These are phyloP conservation scores for Suillus weaverae DNA, from an alignment of 768 basidiomycete species.

Conservation along the genomic window DNA sequence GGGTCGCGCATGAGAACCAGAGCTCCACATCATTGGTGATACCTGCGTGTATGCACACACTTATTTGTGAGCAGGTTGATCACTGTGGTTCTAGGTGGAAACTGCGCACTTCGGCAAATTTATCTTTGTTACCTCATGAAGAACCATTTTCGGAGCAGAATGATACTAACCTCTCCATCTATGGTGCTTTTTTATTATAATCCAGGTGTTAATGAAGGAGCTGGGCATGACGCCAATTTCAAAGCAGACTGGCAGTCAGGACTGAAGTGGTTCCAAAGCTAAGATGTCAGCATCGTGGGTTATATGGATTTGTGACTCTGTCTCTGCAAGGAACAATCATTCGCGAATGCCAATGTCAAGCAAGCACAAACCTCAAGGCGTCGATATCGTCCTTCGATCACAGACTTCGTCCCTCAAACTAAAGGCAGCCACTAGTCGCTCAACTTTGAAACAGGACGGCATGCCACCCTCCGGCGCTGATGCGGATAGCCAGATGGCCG, in stretches of 20 bases:
- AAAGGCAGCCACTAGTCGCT: not conserved
- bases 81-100: not conserved
- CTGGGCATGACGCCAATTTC: not conserved
- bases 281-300: not conserved
- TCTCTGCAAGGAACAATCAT: not conserved
- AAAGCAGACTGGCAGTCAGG: not conserved
- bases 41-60: not conserved
- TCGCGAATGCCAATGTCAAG: not conserved
- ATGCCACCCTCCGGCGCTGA: not conserved
- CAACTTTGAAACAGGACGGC: not conserved
- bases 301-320: not conserved
- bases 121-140: not conserved
- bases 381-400: not conserved
- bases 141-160: not conserved
- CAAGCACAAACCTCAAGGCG: not conserved
- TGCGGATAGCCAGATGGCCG: slow-evolving; percentile 8
- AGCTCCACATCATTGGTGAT: not conserved
- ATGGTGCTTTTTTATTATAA: not conserved
- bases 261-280: not conserved
- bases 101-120: not conserved
- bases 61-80: not conserved
- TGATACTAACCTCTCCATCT: not conserved
- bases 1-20: not conserved
- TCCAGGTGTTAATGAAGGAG: not conserved
- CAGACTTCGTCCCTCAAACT: not conserved